Evolutionary conservation across 345 rosid species (phyloP), one percentile per base, ranked within the genome.

Genomic region (Hypericum perforatum): DNA sequence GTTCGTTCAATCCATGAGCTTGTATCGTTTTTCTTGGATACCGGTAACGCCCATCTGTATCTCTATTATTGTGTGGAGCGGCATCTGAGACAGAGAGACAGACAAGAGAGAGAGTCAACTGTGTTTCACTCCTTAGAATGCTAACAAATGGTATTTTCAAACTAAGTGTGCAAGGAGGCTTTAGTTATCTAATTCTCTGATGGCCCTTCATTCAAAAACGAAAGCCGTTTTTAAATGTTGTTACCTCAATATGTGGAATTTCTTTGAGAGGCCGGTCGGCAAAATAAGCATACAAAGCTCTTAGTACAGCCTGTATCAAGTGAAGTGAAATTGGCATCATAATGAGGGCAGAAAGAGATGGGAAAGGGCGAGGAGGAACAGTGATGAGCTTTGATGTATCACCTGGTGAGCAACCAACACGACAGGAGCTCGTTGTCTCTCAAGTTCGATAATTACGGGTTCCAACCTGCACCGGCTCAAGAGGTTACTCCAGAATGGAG

Each of bases 41-140:
- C 99, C 99, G 0, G 99, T 73, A 47, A 94, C 99, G 59, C 99
- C 99, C 99, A 94, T 94, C 58, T 89, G 97, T 73, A 94, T 94
- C 82, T 94, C 99, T 64, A 94, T 94, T 63, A 94, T 89, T 0
- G 99, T 89, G 68, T 94, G 99, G 46, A 89, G 95, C 5, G 99
- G 99, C 73, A 82, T 73, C 99, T 94, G 85, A 74, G 71, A 63
- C 39, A 62, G 43, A 5, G 11, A 14, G 5, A 0, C 11, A 39
- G 39, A 40, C 16, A 11, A 9, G 7, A 46, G 44, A 14, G 2
- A 15, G 52, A 4, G 44, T 36, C 45, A 1, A 39, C 16, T 11
- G 7, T 10, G 4, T 22, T 22, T 22, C 32, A 22, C 4, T 22
- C 32, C 32, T 22, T 22, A 22, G 32, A 22, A 22, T 22, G 32